A percentile compares a stretch with the other conserved stretches of the same genome.
phyloP scores from a whole-genome alignment of 306 rosid genomes.

The Citrullus colocynthis region DNA sequence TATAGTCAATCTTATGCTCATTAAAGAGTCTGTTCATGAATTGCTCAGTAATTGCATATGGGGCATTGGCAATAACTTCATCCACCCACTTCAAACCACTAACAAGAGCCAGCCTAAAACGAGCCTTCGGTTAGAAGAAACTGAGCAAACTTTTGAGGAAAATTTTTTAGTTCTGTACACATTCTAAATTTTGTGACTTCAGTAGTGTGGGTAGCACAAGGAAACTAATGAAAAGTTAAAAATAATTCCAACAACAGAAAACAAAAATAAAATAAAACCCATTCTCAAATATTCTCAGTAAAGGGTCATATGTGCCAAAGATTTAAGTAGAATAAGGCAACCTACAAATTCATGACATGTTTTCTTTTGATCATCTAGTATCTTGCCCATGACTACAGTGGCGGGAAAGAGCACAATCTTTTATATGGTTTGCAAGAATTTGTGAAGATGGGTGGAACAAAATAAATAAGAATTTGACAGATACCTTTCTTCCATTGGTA shows the following conservation, averaged over 20 bases:
- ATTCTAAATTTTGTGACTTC: background rate
- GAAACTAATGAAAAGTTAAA: background rate
- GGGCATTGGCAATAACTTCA: conserved; percentile 90
- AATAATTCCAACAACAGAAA: background rate
- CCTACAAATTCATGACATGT: background rate
- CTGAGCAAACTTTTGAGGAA: background rate
- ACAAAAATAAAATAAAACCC: background rate
- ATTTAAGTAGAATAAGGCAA: background rate
- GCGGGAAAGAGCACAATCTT: background rate
- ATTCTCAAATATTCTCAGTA: background rate
- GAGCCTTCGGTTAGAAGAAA: conserved; percentile 14
- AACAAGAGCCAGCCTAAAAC: conserved; percentile 72
- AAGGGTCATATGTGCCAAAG: background rate
- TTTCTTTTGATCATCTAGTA: background rate
- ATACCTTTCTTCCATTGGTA: conserved; percentile 89
- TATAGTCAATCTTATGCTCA: conserved; percentile 87
- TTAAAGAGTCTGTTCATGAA: conserved; percentile 87
- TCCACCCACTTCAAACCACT: conserved; percentile 99
- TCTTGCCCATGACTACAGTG: background rate
- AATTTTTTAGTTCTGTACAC: background rate
- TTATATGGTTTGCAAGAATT: background rate
- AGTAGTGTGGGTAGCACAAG: background rate
- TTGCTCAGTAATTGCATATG: conserved; percentile 82
- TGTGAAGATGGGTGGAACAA: background rate
- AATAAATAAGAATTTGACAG: background rate